Conservation (phyloP, 202 grass and related monocot species). For the Panicum virgatum region DNA sequence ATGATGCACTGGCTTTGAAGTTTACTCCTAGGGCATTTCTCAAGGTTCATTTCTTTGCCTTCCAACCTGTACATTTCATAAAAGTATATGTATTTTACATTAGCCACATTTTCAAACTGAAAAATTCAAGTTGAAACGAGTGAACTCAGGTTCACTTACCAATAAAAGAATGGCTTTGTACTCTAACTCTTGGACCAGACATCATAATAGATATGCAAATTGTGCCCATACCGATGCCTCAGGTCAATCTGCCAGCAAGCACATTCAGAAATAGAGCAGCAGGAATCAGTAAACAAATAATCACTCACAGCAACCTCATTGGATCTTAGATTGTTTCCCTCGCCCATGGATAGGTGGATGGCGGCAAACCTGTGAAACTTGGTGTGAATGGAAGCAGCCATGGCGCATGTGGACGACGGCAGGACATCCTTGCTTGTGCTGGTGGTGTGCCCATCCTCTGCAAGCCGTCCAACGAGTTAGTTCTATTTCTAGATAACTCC, state of each 20-base stretch:
- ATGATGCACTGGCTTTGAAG: conserved; percentile 91
- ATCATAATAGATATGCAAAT: conserved; percentile 96
- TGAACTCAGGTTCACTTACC: conserved; percentile 51
- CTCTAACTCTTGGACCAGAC: conserved; percentile 88
- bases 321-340: no score
- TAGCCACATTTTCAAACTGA: conserved; percentile 6
- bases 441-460: no score
- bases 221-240: conserved; percentile 97
- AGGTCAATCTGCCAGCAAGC: conserved; percentile 84
- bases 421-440: no score
- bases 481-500: no score
- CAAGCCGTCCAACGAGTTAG: no score
- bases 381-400: no score
- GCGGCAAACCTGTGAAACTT: no score
- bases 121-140: background rate
- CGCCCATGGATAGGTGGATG: no score
- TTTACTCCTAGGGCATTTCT: conserved; percentile 80
- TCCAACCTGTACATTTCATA: conserved; percentile 71
- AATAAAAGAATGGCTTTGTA: conserved; percentile 93
- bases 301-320: conserved; percentile 36
- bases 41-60: conserved; percentile 90
- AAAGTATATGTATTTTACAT: background rate
- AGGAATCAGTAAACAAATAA: conserved; percentile 42
- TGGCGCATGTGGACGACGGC: no score
- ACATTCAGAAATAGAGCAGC: conserved; percentile 4